Conservation (phyloP, 495 filamentous ascomycete genomes). For the Penicillium angulare region DNA sequence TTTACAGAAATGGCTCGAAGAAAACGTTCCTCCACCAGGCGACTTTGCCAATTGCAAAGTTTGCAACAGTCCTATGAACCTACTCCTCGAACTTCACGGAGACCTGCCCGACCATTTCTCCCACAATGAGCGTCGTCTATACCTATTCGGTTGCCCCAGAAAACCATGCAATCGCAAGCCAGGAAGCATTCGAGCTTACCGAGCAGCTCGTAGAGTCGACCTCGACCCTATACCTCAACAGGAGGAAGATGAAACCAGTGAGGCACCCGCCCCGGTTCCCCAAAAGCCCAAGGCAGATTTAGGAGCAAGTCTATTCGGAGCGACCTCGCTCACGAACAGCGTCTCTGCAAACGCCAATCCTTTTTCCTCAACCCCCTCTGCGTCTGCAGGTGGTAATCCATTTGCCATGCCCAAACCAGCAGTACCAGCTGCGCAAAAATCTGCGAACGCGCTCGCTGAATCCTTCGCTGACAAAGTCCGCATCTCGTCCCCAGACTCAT, state of each 20-base stretch:
- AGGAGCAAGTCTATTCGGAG: conserved; percentile 55
- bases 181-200: conserved; percentile 71
- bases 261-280: conserved; percentile 7
- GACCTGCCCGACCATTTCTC: conserved; percentile 85
- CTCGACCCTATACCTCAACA: conserved; percentile 20
- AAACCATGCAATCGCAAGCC: conserved; percentile 81
- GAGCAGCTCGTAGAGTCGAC: conserved; percentile 55
- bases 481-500: conserved; percentile 39
- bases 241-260: conserved; percentile 31
- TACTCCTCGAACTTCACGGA: conserved; percentile 88
- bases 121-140: conserved; percentile 80
- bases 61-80: conserved; percentile 78
- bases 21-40: conserved; percentile 66
- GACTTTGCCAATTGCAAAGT: conserved; percentile 81
- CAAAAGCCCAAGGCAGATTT: conserved; percentile 50
- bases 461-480: conserved; percentile 70
- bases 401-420: conserved; percentile 44
- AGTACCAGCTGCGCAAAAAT: conserved; percentile 23
- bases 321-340: conserved; percentile 39
- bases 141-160: conserved; percentile 75
- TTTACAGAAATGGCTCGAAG: conserved; percentile 77
- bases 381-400: conserved; percentile 39
- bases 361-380: conserved; percentile 43
- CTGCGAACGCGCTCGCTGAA: conserved; percentile 52
- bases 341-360: conserved; percentile 56